Base-by-base conservation (phyloP, 2,329 filamentous ascomycete species). In the Cercospora citrullina region DNA sequence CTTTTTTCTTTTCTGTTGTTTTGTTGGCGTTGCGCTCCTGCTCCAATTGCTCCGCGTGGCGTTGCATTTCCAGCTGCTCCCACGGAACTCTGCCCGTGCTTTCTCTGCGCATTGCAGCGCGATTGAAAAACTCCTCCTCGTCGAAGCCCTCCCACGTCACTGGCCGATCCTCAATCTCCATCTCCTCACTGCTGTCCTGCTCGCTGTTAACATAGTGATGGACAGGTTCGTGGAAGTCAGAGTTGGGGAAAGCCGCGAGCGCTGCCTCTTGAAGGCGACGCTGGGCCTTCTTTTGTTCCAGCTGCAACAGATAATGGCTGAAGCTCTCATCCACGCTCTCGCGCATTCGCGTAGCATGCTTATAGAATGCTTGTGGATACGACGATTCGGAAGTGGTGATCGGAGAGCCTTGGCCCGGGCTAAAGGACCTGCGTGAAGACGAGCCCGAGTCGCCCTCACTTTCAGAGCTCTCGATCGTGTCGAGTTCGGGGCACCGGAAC, bases 11-110 rank as follows among this genome's bases (percentile, higher is more conserved):
- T 60, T 74, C 67, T n/a, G 77, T 78, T 8, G 74, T 77, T 69
- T 80, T 71, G 72, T 81, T 80, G 66, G 80, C 78, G 73, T 81
- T 79, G 67, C 81, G 80, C 65, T 84, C 83, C 72, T 84, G 80
- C 69, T 88, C 85, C 60, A 89, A 78, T 73, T 89, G 84, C 72
- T 92, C 87, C 62, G 89, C 90, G 79, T 94, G 90, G 73, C 89
- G 86, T 73, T 92, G 90, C 90, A 95, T 91, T 73, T 93, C 90
- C 74, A 89, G 87, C 75, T 95, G 85, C 76, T 93, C 92, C 89
- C 91, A 94, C 66, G 87, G 82, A 4, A 87, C 85, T 73, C 88
- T 84, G 60, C 87, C 86, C 2, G 87, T 89, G 58, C 87, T 88
- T 75, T 89, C 87, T 48, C 87, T 85, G 67, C 87, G 77, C 23